phyloP scores from a whole-genome alignment of 164 flowering plant species.

The Kalanchoe fedtschenkoi region DNA sequence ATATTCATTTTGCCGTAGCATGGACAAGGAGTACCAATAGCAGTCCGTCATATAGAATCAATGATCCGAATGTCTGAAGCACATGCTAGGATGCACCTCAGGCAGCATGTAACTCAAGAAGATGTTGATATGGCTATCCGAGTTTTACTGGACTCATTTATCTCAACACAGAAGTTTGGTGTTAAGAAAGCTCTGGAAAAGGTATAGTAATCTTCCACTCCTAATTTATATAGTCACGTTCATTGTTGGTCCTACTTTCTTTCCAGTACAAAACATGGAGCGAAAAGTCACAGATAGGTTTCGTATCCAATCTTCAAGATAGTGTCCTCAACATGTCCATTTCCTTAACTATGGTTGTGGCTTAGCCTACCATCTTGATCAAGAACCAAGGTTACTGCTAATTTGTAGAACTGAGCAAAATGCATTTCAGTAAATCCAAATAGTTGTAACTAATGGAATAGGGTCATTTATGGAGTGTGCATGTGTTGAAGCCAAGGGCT shows the following conservation, averaged over 20 bases:
- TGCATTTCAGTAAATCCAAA: no score
- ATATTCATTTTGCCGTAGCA: conserved; percentile 36
- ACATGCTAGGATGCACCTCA: conserved; percentile 96
- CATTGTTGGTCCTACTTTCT: not conserved
- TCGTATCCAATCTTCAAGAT: no score
- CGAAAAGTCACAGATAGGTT: not conserved
- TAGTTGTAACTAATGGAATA: no score
- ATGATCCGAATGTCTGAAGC: conserved; percentile 99
- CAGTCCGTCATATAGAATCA: conserved; percentile 97
- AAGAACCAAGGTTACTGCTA: no score
- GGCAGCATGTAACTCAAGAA: conserved; percentile 83
- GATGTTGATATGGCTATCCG: conserved; percentile 98
- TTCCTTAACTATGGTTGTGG: no score
- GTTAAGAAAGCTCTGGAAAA: conserved; percentile 88
- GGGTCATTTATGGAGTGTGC: no score
- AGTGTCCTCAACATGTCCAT: no score
- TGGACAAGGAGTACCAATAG: conserved; percentile 97
- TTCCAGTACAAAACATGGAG: not conserved
- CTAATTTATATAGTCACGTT: not conserved
- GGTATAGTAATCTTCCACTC: conserved; percentile 26
- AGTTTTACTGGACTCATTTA: conserved; percentile 84
- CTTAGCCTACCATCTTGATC: not conserved
- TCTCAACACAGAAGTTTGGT: conserved; percentile 95
- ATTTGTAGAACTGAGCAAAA: not conserved
- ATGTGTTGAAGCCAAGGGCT: no score